Base-by-base conservation (phyloP, 108 stramenopile species). In the Parmales sp. region DNA sequence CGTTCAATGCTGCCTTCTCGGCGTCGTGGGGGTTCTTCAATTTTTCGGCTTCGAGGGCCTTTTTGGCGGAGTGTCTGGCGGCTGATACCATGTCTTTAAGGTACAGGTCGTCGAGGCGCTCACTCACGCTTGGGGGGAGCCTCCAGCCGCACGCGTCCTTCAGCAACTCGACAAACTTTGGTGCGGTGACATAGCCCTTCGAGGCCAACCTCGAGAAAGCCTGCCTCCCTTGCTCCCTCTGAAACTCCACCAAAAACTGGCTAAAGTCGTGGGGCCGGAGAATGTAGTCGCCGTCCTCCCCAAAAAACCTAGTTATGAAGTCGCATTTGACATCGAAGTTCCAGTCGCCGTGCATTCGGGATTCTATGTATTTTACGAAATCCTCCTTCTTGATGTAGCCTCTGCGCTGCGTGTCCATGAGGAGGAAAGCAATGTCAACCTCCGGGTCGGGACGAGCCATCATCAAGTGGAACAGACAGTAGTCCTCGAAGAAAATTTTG, bases 371-470 rank as follows among this genome's bases (percentile, higher is more conserved):
- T 13, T 54, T 31, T n/a, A 46, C 29, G 38, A 85, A 60, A 38
- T 81, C 79, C 3, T 45, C 39, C 26, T 43, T 19, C 9, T 67
- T 54, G 25, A 79, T 72, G 16, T 50, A 29, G 11, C 80, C 78
- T 1, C 34, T 66, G 38, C 69, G 50, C 7, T 54, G 45, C 37
- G 50, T 41, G 39, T 79, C 79, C 60, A 83, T 72, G 5, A 83
- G 49, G 0, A 83, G 36, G 64, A 83, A 83, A 0, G 79, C 78
- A 46, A 83, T 80, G 46, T 83, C 83, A 0, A 78, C 72, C 63
- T 83, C 79, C 6, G 83, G 78, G 46, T 85, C 84, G 7, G 81
- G 80, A 9, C 80, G 50, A 9, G 79, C 50, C 77, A 85, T 85
- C 43, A 85, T 64, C 34, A 78, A 38, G 44, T 78, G 72, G 60